Percentiles rank a stretch among this genome's conserved stretches.
These are phyloP conservation scores for Rutidosis leptorrhynchoides DNA, from an alignment of 129 eudicot genomes.

Conservation along the genomic window DNA sequence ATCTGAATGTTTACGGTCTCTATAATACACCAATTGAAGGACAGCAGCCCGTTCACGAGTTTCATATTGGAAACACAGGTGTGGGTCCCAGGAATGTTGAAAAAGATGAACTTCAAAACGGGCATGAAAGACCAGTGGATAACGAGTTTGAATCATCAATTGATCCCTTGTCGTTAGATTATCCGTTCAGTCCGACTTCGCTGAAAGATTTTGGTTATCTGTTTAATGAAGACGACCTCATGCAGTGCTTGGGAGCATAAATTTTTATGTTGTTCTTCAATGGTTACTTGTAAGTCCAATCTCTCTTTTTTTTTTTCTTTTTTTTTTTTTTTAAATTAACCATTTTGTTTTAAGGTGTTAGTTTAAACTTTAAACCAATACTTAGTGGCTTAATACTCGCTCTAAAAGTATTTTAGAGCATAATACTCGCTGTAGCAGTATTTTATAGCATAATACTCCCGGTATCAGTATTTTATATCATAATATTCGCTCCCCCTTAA, in stretches of 20 bases:
- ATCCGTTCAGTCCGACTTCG: slow-evolving; percentile 46
- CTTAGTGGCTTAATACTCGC: too few relatives aligned
- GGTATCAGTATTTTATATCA: too few relatives aligned
- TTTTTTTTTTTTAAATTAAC: too few relatives aligned
- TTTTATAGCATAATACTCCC: too few relatives aligned
- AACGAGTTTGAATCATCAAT: slow-evolving; percentile 47
- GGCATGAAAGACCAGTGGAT: slow-evolving; percentile 36
- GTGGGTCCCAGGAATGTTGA: slow-evolving; percentile 27
- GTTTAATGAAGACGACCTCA: slow-evolving; percentile 36
- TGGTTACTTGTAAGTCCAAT: slow-evolving; percentile 13
- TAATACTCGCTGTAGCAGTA: too few relatives aligned
- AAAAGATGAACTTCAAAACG: slow-evolving; percentile 37
- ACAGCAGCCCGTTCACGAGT: slow-evolving; percentile 30
- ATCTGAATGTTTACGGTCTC: slow-evolving; percentile 16
- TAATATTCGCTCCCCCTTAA: too few relatives aligned
- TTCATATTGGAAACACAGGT: slow-evolving; percentile 31
- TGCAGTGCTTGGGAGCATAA: slow-evolving; percentile 40
- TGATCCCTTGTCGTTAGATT: slow-evolving; percentile 48
- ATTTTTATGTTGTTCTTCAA: slow-evolving; percentile 17
- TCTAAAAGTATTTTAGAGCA: too few relatives aligned
- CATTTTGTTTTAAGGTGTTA: neutral
- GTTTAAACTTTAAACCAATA: too few relatives aligned
- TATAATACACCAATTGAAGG: slow-evolving; percentile 31
- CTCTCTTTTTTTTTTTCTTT: too few relatives aligned
- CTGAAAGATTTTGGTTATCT: slow-evolving; percentile 42